These are phyloP conservation scores for Fusarium neocosmosporiellum DNA, from an alignment of 2,329 filamentous ascomycete species.

Conservation along the genomic window DNA sequence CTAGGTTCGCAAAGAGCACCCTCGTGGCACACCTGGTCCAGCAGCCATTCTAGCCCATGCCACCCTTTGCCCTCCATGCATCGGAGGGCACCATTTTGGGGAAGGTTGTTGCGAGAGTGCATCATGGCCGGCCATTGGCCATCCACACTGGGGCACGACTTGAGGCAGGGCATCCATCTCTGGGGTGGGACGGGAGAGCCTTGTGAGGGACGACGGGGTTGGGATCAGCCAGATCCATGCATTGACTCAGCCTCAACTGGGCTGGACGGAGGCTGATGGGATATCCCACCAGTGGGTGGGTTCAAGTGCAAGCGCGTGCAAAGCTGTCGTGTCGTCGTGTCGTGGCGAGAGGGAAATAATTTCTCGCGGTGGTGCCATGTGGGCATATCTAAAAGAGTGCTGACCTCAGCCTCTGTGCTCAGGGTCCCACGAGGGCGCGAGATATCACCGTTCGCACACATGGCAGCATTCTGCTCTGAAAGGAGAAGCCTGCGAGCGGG, in stretches of 20 bases:
- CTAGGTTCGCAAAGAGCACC: slow-evolving; percentile 14
- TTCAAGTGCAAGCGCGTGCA: not conserved
- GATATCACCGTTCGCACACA: slow-evolving; percentile 16
- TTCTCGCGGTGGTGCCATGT: slow-evolving; percentile 14
- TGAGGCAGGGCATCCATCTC: slow-evolving; percentile 14
- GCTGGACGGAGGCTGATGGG: slow-evolving; percentile 2
- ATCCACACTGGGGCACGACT: slow-evolving; percentile 12
- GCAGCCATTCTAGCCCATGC: slow-evolving; percentile 17
- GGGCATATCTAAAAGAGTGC: slow-evolving; percentile 22
- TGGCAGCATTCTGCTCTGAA: not conserved
- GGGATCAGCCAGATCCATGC: not conserved
- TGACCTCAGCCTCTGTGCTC: slow-evolving; percentile 24
- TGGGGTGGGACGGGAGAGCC: slow-evolving; percentile 5
- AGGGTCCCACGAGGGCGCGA: slow-evolving; percentile 1
- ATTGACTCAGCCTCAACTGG: slow-evolving; percentile 31
- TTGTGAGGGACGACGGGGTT: slow-evolving; percentile 9
- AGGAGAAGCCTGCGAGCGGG: not conserved
- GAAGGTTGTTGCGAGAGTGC: slow-evolving; percentile 21
- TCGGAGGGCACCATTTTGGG: slow-evolving; percentile 27
- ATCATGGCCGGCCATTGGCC: slow-evolving; percentile 21
- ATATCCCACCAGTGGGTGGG: slow-evolving; percentile 9
- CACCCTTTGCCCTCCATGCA: slow-evolving; percentile 3
- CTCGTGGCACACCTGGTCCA: not conserved
- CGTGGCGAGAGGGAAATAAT: slow-evolving; percentile 4
- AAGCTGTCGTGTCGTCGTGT: not conserved